Evolutionary conservation across 1,284 basidiomycete species (phyloP).

Genomic region (Leucoagaricus sp.): DNA sequence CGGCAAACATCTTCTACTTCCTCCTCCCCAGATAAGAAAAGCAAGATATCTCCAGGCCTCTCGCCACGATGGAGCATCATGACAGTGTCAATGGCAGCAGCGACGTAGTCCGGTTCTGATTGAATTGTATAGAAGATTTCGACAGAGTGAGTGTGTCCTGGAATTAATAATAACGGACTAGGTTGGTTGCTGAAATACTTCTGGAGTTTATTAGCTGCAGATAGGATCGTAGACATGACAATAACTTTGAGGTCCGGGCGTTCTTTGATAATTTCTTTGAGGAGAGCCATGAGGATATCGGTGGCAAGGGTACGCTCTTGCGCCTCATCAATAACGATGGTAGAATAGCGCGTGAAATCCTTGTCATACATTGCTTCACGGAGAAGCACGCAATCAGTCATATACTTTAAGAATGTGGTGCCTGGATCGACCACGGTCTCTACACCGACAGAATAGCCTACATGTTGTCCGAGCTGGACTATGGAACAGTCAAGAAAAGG

Average conservation of each 20-base stretch:
- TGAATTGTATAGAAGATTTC: slow-evolving; percentile 97
- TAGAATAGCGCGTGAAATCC: slow-evolving; percentile 86
- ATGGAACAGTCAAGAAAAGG: background rate
- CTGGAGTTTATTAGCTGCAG: slow-evolving; percentile 95
- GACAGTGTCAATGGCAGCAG: slow-evolving; percentile 95
- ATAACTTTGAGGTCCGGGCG: slow-evolving; percentile 95
- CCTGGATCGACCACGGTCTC: slow-evolving; percentile 95
- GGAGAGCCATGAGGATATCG: slow-evolving; percentile 96
- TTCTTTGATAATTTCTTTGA: slow-evolving; percentile 75
- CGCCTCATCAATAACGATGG: slow-evolving; percentile 99
- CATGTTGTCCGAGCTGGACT: slow-evolving; percentile 92
- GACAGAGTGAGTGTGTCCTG: slow-evolving; percentile 95
- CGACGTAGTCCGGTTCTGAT: slow-evolving; percentile 95
- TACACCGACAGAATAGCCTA: slow-evolving; percentile 98
- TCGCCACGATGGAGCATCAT: slow-evolving; percentile 98
- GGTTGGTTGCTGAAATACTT: slow-evolving; percentile 84
- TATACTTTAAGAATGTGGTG: slow-evolving; percentile 95
- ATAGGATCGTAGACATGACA: slow-evolving; percentile 98
- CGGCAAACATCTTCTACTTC: slow-evolving; percentile 98
- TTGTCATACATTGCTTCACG: slow-evolving; percentile 98
- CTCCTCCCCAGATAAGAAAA: slow-evolving; percentile 98
- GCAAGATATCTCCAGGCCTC: slow-evolving; percentile 88
- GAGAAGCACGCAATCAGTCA: slow-evolving; percentile 99
- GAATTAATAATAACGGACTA: slow-evolving; percentile 90
- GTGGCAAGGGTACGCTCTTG: slow-evolving; percentile 98